Conservation (phyloP, 2,329 filamentous ascomycete species). For the Pseudogymnoascus sp. region DNA sequence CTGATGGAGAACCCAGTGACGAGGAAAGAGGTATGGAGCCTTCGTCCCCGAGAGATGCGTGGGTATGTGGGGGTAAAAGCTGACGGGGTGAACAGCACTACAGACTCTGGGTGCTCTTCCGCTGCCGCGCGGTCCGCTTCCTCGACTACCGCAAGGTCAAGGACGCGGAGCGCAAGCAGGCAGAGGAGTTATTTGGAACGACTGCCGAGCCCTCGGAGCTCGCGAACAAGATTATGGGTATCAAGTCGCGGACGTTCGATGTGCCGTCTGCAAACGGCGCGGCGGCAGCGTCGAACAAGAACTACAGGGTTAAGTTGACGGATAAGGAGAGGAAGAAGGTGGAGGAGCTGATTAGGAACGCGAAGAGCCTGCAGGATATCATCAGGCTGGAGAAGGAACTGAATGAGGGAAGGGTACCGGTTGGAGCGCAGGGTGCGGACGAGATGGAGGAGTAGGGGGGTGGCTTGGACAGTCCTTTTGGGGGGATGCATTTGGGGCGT, state of each 20-base stretch:
- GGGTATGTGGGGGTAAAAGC: slow-evolving; percentile 3
- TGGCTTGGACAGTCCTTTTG: not conserved
- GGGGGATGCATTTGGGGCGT: slow-evolving; percentile 2
- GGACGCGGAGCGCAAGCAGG: slow-evolving; percentile 70
- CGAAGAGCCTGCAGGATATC: slow-evolving; percentile 85
- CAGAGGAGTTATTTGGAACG: slow-evolving; percentile 77
- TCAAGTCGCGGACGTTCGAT: slow-evolving; percentile 72
- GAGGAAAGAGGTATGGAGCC: slow-evolving; percentile 73
- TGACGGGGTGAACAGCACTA: slow-evolving; percentile 59
- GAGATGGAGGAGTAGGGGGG: slow-evolving; percentile 54
- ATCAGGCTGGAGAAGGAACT: slow-evolving; percentile 84
- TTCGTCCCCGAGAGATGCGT: not conserved
- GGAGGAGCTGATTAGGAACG: slow-evolving; percentile 79
- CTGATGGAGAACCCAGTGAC: slow-evolving; percentile 83
- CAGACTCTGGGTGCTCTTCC: slow-evolving; percentile 85
- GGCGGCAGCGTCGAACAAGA: slow-evolving; percentile 44
- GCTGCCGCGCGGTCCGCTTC: slow-evolving; percentile 76
- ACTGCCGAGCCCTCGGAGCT: slow-evolving; percentile 69
- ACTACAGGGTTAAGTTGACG: slow-evolving; percentile 75
- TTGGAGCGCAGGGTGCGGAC: slow-evolving; percentile 49
- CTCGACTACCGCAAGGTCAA: slow-evolving; percentile 91
- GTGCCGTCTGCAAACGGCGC: slow-evolving; percentile 42
- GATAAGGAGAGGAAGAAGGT: slow-evolving; percentile 81
- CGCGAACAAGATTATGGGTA: slow-evolving; percentile 74
- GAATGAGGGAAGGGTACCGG: slow-evolving; percentile 78